phyloP scores from a whole-genome alignment of 306 rosid species.

The Begonia loranthoides region DNA sequence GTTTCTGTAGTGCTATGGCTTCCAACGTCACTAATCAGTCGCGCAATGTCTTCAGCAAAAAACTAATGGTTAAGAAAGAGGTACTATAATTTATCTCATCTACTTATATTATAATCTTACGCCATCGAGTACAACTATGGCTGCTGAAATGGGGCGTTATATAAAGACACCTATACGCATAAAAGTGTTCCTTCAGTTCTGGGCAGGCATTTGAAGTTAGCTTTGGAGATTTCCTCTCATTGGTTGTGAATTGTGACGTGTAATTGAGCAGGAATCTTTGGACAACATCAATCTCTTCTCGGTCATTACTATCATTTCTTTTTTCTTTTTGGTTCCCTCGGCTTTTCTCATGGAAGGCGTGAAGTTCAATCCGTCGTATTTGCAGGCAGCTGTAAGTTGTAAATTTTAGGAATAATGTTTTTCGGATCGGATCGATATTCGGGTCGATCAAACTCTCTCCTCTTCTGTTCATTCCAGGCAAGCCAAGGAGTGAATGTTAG shows the following conservation, averaged over 20 bases:
- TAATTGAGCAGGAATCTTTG: conserved; percentile 42
- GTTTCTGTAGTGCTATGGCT: too few species aligned
- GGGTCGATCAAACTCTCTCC: too few species aligned
- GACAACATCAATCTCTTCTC: conserved; percentile 98
- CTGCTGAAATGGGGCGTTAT: too few species aligned
- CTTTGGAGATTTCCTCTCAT: too few species aligned
- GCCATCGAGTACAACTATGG: too few species aligned
- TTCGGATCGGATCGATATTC: too few species aligned
- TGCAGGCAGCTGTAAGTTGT: conserved; percentile 60
- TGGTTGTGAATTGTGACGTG: too few species aligned
- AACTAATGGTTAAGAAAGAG: conserved; percentile 79
- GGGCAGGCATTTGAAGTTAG: too few species aligned
- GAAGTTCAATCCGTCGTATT: conserved; percentile 60
- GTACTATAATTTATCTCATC: too few species aligned
- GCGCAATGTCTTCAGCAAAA: conserved; percentile 96
- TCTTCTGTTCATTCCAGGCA: conserved; percentile 7
- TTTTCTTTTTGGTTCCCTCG: conserved; percentile 59
- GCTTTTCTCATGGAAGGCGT: conserved; percentile 70
- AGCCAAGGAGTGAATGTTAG: conserved; percentile 65
- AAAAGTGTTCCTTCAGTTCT: too few species aligned
- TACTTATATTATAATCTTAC: too few species aligned
- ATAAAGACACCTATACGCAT: too few species aligned
- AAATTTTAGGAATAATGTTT: conserved; percentile 10
- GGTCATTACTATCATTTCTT: conserved; percentile 78
- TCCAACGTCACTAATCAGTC: conserved; percentile 72